Evolutionary conservation across 371 early-diverging fungal genomes (phyloP), one percentile per base, ranked within the genome.

Genomic region (Circinella umbellata): DNA sequence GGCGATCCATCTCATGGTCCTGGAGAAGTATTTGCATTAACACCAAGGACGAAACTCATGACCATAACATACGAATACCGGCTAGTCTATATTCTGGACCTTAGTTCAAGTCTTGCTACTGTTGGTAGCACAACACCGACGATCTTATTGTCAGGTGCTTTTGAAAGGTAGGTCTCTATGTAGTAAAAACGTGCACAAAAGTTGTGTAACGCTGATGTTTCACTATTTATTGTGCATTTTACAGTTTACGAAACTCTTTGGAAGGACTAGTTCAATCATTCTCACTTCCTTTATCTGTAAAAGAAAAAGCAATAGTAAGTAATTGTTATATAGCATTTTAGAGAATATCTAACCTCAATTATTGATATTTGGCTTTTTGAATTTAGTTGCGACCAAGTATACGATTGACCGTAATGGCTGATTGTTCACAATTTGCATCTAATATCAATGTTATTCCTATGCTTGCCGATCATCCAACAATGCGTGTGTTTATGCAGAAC

Each of bases 331-430:
- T 54, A 42, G 0, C 42, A 42, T 42, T 42, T 42, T 42, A 42
- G 11, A 42, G 11, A 42, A 6, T 18, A n/a, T 5, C 8, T 60
- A 42, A 27, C 27, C 27, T 2, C 2, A 27, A 27, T 27, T 42
- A 42, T 42, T 42, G 1, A 6, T 42, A 9, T 42, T 6, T 42
- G 42, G 3, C 3, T 42, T 27, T 27, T 27, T 27, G 2, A 42
- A 42, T 42, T 42, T 57, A 82, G 80, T 57, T 83, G 34, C 80
- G 74, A 62, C 82, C 84, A 4, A 39, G 84, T 36, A 76, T 95
- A 17, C 86, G 90, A 57, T 75, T 93, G 13, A 92, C 92, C 3
- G 91, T 94, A 59, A 85, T 94, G 63, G 94, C 92, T 0, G 94
- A 94, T 61, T 90, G 89, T 70, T 81, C 89, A 36, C 87, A 89